Evolutionary conservation across 2,329 filamentous ascomycete species (phyloP), one percentile per base, ranked within the genome.

Genomic region (Curvularia spicifera): DNA sequence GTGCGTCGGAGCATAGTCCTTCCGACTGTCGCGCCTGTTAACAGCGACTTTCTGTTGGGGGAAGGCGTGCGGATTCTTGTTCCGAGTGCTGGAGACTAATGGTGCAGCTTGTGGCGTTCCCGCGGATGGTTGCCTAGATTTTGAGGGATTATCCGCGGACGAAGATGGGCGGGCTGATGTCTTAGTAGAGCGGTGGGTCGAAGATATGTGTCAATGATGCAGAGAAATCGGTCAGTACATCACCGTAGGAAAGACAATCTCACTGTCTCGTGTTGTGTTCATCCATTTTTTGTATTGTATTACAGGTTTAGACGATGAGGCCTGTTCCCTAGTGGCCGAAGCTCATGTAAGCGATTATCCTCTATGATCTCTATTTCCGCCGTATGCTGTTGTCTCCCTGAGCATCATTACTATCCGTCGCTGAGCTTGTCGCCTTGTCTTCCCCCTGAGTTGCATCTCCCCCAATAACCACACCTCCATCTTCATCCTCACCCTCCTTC

Each of bases 391-490:
- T 35, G 18, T 20, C 44, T 20, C 28, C 44, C 2, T 26, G 13
- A 7, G 1, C n/a, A 15, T 47, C 55, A 42, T 51, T 60, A 7
- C 57, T 51, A 29, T 60, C 64, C 26, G 56, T 66, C 31, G 60
- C 61, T 8, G 62, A 69, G 24, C 60, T 57, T 24, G 58, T 66
- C 12, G 56, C 61, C n/a, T 46, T 45, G 18, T 71, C 66, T 26
- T 73, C 67, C 26, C 64, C 61, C 9, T 65, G 58, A 10, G 68
- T 64, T 24, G 67, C 68, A 15, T 71, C 65, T 48, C 74, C 67
- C 44, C 71, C 70, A 33, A 71, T 35, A 15, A 64, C 54, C 22
- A 55, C 48, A 1, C 29, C 51, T 0, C 60, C 56, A 0, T 56
- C 59, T 3, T 60, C 61, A 7, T 37, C 47, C 2, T 59, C 63